Base-by-base conservation (phyloP, 257 asterid species). In the Ocimum tenuiflorum region DNA sequence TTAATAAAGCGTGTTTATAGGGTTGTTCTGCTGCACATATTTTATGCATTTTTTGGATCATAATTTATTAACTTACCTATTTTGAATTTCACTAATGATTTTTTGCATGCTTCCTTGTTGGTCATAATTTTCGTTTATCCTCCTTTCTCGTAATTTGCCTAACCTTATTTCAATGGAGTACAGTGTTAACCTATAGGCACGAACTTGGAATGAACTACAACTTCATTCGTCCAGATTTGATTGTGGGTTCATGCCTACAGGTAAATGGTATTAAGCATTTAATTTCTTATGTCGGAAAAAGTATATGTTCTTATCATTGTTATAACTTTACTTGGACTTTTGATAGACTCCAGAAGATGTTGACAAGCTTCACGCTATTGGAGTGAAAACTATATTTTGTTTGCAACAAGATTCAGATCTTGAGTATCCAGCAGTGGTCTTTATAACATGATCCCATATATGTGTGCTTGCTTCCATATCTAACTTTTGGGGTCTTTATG, bases 211-310 rank as follows among this genome's bases (percentile, higher is more conserved):
- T 92, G 95, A 89, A 88, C 81, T 92, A 89, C 73, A 77, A 86
- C 82, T 89, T 92, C 82, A 87, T 89, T 78, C 86, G 77, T 7
- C 96, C 99, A 8, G 97, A 88, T 78, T 72, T 92, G 79, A 88
- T 92, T 36, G 99, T 92, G 58, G 99, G 99, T 6, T 92, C 99
- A 62, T 92, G 99, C 79, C 78, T 88, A 56, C 99, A 89, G 97
- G 99, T 89, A 58, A 58, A 20, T 60, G 22, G 22, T 60, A 50
- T 68, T 62, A 36, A 42, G 31, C 22, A 60, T 63, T 59, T 70
- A 49, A 7, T 63, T 23, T 38, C 19, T 19, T 65, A 33, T 62
- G 57, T 47, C 15, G 47, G 49, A 58, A 70, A 36, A 0, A 13
- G 8, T 60, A 7, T 58, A 41, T 57, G 19, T 33, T 58, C 38